These are phyloP conservation scores for Aphanomyces invadans DNA, from an alignment of 352 stramenopile genomes.

Conservation along the genomic window DNA sequence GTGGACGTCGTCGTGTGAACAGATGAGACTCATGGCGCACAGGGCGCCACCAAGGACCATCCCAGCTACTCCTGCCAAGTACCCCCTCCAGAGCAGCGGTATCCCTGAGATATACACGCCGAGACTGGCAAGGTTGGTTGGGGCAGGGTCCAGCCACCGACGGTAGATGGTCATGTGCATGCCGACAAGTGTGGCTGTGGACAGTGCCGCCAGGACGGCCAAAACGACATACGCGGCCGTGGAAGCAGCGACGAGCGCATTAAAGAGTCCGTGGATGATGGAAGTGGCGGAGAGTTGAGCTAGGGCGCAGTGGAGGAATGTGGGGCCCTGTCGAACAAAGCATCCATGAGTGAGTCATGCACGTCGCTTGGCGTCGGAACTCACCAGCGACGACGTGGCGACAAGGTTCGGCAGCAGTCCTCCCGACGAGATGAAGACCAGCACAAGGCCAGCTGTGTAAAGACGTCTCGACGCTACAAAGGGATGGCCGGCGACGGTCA, in stretches of 20 bases:
- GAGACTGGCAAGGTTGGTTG: neutral
- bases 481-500: neutral
- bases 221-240: neutral
- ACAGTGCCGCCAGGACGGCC: neutral
- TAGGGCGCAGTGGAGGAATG: neutral
- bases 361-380: neutral
- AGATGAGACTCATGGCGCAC: neutral
- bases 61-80: neutral
- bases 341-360: neutral
- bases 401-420: slow-evolving; percentile 16
- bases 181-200: neutral
- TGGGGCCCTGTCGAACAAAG: neutral
- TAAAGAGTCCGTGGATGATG: neutral
- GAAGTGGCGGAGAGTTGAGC: neutral
- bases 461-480: neutral
- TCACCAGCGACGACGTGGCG: neutral
- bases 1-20: neutral
- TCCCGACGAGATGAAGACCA: slow-evolving; percentile 1
- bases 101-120: neutral
- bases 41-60: neutral
- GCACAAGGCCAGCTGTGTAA: neutral
- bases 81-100: neutral
- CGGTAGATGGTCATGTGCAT: neutral
- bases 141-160: neutral
- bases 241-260: neutral